Conservation (phyloP, 371 early-diverging fungal species). For the Mucor mucedo region DNA sequence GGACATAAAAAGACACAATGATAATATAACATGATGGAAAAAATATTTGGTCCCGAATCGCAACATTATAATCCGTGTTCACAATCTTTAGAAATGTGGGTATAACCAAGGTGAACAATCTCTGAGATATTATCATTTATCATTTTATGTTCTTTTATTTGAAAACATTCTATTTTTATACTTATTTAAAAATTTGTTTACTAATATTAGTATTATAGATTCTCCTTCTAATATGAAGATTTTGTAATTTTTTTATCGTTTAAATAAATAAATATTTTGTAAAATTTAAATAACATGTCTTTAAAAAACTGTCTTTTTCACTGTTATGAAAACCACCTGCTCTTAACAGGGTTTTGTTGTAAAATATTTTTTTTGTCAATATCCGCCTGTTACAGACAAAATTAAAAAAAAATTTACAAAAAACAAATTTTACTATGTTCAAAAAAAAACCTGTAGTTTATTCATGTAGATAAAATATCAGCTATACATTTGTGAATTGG, state of each 20-base stretch:
- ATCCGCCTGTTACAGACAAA: no score
- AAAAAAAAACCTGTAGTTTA: conserved; percentile 12
- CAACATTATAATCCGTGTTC: conserved; percentile 24
- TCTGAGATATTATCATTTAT: conserved; percentile 11
- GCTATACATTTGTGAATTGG: conserved; percentile 21
- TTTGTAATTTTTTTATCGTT: background rate
- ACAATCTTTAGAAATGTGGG: conserved; percentile 35
- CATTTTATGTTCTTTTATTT: conserved; percentile 4
- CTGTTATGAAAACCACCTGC: background rate
- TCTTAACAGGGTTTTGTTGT: background rate
- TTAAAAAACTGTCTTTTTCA: background rate
- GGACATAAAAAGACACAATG: background rate
- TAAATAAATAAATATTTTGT: background rate
- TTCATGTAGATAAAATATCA: background rate
- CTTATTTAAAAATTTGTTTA: conserved; percentile 4
- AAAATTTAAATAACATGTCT: background rate
- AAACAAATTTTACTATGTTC: background rate
- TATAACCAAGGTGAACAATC: conserved; percentile 33
- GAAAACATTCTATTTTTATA: conserved; percentile 3
- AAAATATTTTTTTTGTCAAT: no score
- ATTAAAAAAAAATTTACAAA: background rate
- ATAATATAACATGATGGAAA: conserved; percentile 30
- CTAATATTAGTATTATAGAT: background rate
- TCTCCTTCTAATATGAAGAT: background rate
- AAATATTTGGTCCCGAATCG: conserved; percentile 33